A percentile compares a stretch with the other conserved stretches of the same genome.
phyloP scores from a whole-genome alignment of 805 yeast species.

The Barnettozyma botsteinii region DNA sequence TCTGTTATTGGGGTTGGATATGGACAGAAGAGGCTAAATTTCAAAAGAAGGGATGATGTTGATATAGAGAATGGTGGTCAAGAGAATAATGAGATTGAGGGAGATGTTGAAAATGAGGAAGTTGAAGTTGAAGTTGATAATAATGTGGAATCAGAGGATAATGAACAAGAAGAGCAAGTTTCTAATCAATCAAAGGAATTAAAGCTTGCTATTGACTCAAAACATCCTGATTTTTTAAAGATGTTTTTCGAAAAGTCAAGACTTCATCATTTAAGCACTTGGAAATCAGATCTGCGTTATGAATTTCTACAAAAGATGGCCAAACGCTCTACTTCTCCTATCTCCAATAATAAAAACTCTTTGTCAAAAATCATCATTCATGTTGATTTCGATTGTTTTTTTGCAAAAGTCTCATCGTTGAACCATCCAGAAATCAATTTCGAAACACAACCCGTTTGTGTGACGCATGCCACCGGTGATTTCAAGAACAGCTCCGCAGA shows the following conservation, averaged over 20 bases:
- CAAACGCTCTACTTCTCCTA: too few relatives aligned
- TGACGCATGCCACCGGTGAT: constrained; percentile 41
- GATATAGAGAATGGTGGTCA: constrained; percentile 3
- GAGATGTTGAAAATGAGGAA: neutral
- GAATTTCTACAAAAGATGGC: constrained; percentile 44
- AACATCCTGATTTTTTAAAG: constrained; percentile 67
- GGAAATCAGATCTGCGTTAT: constrained; percentile 72
- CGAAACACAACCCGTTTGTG: constrained; percentile 52
- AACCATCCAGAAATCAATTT: constrained; percentile 46
- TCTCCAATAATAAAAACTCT: neutral
- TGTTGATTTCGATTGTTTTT: constrained; percentile 91
- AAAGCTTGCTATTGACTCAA: constrained; percentile 43
- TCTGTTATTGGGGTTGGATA: constrained; percentile 44
- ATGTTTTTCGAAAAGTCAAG: constrained; percentile 77
- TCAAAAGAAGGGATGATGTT: constrained; percentile 7
- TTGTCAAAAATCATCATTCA: constrained; percentile 56
- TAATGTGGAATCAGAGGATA: constrained; percentile 6
- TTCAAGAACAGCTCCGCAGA: constrained; percentile 50
- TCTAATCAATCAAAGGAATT: neutral
- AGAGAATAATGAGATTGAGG: too few relatives aligned
- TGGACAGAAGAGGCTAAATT: constrained; percentile 39
- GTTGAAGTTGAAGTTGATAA: constrained; percentile 9
- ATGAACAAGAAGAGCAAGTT: constrained; percentile 3
- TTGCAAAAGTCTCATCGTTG: constrained; percentile 77
- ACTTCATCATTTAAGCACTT: constrained; percentile 79